Evolutionary conservation across 441 rosid genomes (phyloP), one percentile per base, ranked within the genome.

Genomic region (Hura crepitans): DNA sequence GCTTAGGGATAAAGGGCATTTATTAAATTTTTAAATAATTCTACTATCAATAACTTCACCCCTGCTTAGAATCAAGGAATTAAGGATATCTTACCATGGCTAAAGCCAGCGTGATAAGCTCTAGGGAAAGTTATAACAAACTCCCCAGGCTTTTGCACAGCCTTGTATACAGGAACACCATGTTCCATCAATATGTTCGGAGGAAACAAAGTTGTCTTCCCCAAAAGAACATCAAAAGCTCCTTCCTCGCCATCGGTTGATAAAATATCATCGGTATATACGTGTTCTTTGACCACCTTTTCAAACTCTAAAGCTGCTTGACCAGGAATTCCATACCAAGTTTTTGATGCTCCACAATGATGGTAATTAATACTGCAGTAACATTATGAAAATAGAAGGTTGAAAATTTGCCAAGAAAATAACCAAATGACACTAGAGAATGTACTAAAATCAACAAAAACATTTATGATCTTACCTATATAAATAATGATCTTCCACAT

Each of bases 401-500:
- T n/a, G n/a, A n/a, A n/a, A n/a, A n/a, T n/a, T n/a, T n/a, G n/a
- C n/a, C n/a, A n/a, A n/a, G n/a, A n/a, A n/a, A n/a, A n/a, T n/a
- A n/a, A n/a, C n/a, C n/a, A n/a, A n/a, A n/a, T n/a, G n/a, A n/a
- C n/a, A n/a, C n/a, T n/a, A n/a, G n/a, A n/a, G n/a, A n/a, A n/a
- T n/a, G n/a, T n/a, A n/a, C n/a, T n/a, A n/a, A n/a, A n/a, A n/a
- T n/a, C n/a, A n/a, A n/a, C n/a, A n/a, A n/a, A n/a, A n/a, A n/a
- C n/a, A n/a, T n/a, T n/a, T n/a, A n/a, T n/a, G n/a, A 50, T 4
- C 39, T 35, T 78, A 83, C 87, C 86, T 82, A 69, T 78, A 78
- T n/a, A 86, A 72, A 68, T 81, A 83, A 49, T 84, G 87, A 77
- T 84, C 90, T 68, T 86, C 90, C 43, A 81, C 84, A 43, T 86